Base-by-base conservation (phyloP, 345 rosid genomes). In the Melaleuca quinquenervia region DNA sequence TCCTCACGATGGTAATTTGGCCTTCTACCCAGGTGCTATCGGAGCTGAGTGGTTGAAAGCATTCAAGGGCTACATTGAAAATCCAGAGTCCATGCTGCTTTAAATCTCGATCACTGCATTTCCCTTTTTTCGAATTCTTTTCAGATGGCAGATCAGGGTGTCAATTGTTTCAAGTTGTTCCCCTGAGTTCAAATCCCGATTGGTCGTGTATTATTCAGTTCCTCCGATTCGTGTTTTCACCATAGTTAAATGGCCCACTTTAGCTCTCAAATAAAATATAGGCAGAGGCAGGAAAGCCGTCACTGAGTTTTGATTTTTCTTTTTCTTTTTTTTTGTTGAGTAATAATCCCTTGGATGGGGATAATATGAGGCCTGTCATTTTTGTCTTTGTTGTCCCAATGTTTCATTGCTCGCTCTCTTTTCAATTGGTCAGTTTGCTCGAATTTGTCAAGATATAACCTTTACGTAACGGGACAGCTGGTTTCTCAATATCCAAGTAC, bases 41-140 rank as follows among this genome's bases (percentile, higher is more conserved):
- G 99, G 99, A 84, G 99, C 99, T 3, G 98, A 95, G 89, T 97
- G 98, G 99, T 89, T 96, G 88, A 97, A 96, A 91, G 95, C 98
- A 78, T 96, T 97, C 91, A 96, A 96, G 82, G 95, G 98, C 14
- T 97, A 94, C 94, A 91, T 95, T 11, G 99, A 96, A 92, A 96
- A 93, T 87, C 99, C 99, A 3, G 96, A 94, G 90, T 94, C 99
- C 27, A 97, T 96, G 99, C 90, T 97, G 91, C 97, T 96, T 75
- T 95, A 90, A 91, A 86, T 75, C 88, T 48, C 27, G 70, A 29
- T 3, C 53, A 45, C 48, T 36, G 80, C 45, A 32, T 32, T 64
- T 70, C 41, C 80, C 80, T 36, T 36, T 36, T 20, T 6, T 1
- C 48, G 11, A 32, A 70, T 70, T 70, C 48, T 70, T 70, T 70